Conservation (phyloP, 768 basidiomycete species). For the Termitomyces sp. region DNA sequence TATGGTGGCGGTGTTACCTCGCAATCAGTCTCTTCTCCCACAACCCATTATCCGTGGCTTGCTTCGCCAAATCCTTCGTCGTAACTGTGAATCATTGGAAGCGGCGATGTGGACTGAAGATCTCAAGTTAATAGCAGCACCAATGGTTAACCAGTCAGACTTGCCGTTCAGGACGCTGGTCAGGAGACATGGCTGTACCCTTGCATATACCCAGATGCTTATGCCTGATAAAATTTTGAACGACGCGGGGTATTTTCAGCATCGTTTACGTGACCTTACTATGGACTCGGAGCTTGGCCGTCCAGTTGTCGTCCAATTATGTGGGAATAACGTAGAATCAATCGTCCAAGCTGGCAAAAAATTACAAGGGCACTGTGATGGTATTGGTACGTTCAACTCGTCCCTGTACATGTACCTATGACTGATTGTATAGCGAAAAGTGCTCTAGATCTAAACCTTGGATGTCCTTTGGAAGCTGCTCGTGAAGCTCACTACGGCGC, state of each 20-base stretch:
- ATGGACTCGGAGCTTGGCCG: slow-evolving; percentile 20
- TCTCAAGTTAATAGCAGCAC: slow-evolving; percentile 50
- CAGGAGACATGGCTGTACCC: slow-evolving; percentile 55
- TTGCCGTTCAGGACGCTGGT: slow-evolving; percentile 64
- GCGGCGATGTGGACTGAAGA: slow-evolving; percentile 14
- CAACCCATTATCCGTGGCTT: not conserved
- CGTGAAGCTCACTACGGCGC: slow-evolving; percentile 64
- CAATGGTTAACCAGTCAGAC: slow-evolving; percentile 80
- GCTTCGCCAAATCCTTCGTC: not conserved
- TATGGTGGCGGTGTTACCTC: not conserved
- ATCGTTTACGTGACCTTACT: slow-evolving; percentile 53
- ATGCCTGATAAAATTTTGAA: slow-evolving; percentile 53
- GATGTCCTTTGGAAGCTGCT: slow-evolving; percentile 72
- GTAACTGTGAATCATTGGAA: not conserved
- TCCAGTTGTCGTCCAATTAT: slow-evolving; percentile 68
- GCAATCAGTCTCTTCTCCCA: not conserved
- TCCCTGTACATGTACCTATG: not conserved
- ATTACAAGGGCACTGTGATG: slow-evolving; percentile 57
- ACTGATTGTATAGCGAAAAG: slow-evolving; percentile 10
- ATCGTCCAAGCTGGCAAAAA: slow-evolving; percentile 57
- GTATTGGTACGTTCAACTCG: slow-evolving; percentile 46
- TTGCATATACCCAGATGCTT: slow-evolving; percentile 78
- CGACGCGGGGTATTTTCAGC: slow-evolving; percentile 59
- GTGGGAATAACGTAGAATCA: slow-evolving; percentile 61
- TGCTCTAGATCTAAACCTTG: slow-evolving; percentile 66